Conservation (phyloP, 139 green algal species). For the Astrephomene gubernaculifera region DNA sequence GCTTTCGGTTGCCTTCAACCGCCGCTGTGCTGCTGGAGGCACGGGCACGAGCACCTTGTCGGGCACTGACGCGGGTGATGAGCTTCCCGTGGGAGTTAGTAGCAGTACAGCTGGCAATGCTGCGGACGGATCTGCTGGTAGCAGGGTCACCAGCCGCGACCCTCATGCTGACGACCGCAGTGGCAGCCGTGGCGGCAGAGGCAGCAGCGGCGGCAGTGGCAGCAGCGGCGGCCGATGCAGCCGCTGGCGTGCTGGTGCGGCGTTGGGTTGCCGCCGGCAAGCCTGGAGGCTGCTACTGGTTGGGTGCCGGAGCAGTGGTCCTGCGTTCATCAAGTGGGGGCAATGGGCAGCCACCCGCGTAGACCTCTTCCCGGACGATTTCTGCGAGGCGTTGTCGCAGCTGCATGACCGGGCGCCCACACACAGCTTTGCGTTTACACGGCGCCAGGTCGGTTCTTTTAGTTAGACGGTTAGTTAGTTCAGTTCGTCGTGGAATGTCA, state of each 20-base stretch:
- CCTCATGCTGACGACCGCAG: too few species aligned
- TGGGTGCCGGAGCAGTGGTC: slow-evolving; percentile 66
- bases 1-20: too few species aligned
- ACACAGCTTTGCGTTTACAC: slow-evolving; percentile 71
- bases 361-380: slow-evolving; percentile 95
- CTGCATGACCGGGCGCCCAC: slow-evolving; percentile 85
- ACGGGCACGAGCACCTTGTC: too few species aligned
- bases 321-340: slow-evolving; percentile 87
- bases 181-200: neutral
- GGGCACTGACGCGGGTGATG: too few species aligned
- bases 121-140: too few species aligned
- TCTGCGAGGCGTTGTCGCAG: slow-evolving; percentile 82
- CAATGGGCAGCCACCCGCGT: slow-evolving; percentile 94
- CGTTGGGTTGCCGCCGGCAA: slow-evolving; percentile 36
- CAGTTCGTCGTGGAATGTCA: too few species aligned
- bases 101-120: too few species aligned
- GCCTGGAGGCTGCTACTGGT: slow-evolving; percentile 74
- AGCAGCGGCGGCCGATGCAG: neutral
- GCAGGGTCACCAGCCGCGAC: too few species aligned
- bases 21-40: too few species aligned
- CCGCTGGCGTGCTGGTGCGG: neutral
- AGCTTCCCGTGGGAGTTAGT: too few species aligned
- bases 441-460: slow-evolving; percentile 33
- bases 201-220: neutral
- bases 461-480: too few species aligned